phyloP scores from a whole-genome alignment of 345 rosid species.

The Microcos paniculata region DNA sequence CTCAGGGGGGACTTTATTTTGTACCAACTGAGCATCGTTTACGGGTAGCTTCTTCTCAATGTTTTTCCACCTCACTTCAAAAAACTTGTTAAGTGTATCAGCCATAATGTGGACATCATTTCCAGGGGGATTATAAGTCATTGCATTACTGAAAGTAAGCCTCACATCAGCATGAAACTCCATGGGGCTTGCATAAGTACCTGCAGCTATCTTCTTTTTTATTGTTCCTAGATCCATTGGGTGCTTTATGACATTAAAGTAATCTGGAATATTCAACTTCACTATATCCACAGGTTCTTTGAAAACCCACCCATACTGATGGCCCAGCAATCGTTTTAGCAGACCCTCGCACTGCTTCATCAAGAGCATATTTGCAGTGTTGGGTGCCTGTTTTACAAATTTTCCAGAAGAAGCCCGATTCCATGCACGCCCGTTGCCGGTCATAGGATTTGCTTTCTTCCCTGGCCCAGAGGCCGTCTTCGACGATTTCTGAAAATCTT shows the following conservation, averaged over 20 bases:
- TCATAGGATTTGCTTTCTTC: constrained; percentile 49
- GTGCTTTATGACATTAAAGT: constrained; percentile 65
- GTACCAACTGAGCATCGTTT: constrained; percentile 31
- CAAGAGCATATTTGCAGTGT: constrained; percentile 45
- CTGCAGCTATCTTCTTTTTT: constrained; percentile 57
- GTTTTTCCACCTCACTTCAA: constrained; percentile 82
- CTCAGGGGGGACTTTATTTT: constrained; percentile 28
- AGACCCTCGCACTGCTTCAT: constrained; percentile 83
- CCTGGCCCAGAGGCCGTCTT: constrained; percentile 38
- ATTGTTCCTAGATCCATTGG: constrained; percentile 96
- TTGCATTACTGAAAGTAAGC: constrained; percentile 81
- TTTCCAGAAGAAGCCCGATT: constrained; percentile 55
- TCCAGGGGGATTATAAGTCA: constrained; percentile 90
- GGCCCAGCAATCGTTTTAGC: constrained; percentile 66
- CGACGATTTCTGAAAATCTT: constrained; percentile 43
- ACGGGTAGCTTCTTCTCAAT: constrained; percentile 67
- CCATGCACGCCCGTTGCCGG: constrained; percentile 39
- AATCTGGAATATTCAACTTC: constrained; percentile 82
- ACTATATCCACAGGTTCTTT: constrained; percentile 85
- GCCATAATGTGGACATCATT: constrained; percentile 88
- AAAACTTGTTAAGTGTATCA: constrained; percentile 61
- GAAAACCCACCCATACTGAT: constrained; percentile 80
- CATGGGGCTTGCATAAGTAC: constrained; percentile 68
- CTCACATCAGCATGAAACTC: constrained; percentile 83
- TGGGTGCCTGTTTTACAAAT: constrained; percentile 42